Conservation (phyloP, 2,329 filamentous ascomycete species). For the Sclerotinia trifoliorum region DNA sequence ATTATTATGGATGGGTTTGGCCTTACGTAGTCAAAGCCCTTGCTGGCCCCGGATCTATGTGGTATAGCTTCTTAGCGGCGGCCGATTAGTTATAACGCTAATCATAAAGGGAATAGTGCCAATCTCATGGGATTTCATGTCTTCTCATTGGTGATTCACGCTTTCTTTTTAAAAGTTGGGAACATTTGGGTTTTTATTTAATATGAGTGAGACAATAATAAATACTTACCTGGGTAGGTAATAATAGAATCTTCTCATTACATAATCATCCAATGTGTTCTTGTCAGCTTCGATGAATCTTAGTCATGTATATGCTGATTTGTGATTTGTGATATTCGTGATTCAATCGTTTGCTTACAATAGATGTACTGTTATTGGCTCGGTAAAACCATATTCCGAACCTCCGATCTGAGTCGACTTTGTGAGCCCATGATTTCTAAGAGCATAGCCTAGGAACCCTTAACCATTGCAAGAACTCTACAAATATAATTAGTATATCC, state of each 20-base stretch:
- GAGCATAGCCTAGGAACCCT: not conserved
- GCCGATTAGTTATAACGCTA: slow-evolving; percentile 1
- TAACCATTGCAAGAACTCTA: not conserved
- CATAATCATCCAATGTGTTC: not conserved
- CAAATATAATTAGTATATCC: not conserved
- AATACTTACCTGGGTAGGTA: no score
- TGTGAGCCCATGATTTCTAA: slow-evolving; percentile 22
- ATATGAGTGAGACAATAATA: no score
- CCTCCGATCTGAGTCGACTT: slow-evolving; percentile 8
- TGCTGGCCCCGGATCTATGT: not conserved
- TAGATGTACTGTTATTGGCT: slow-evolving; percentile 8
- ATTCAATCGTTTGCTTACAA: slow-evolving; percentile 18
- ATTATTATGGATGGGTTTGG: slow-evolving; percentile 11
- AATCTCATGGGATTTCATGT: not conserved
- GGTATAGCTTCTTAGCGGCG: slow-evolving; percentile 3
- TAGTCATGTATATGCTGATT: not conserved
- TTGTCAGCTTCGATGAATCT: not conserved
- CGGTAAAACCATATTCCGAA: slow-evolving; percentile 18
- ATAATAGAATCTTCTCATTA: no score
- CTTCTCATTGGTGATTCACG: not conserved
- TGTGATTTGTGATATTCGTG: not conserved
- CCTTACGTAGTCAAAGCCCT: slow-evolving; percentile 5
- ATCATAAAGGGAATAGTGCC: not conserved
- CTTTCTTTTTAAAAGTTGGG: no score
- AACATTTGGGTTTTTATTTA: no score